Evolutionary conservation across 139 green algal genomes (phyloP), one percentile per base, ranked within the genome.

Genomic region (Volvox africanus): DNA sequence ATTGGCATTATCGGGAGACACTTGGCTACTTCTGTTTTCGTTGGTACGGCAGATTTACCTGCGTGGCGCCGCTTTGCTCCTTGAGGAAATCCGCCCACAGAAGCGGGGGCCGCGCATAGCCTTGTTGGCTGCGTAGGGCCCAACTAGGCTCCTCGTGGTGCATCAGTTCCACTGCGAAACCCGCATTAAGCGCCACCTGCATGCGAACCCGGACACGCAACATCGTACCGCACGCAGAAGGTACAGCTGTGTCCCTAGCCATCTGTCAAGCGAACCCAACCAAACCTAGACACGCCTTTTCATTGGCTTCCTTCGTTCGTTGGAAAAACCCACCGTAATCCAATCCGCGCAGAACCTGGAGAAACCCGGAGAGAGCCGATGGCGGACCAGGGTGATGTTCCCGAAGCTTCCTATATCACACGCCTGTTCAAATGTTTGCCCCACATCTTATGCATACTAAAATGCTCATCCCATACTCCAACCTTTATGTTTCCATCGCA

Each of bases 61-160:
- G 32, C 26, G 18, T 9, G 24, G 71, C 61, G 22, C 87, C 87
- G 87, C 87, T 91, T 30, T 32, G 32, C 18, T 22, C 13, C 19
- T 61, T 79, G 61, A 91, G 87, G 61, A 91, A 91, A 77, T 28
- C n/a, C 9, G n/a, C 26, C 87, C 87, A 91, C 24, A 91, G 87
- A 26, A 30, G 16, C 26, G 87, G 87, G 33, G 33, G 61, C 2
- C 76, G 61, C 9, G 12, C 16, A 22, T 91, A 91, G 30, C 76
- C 87, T 61, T 90, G 87, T 22, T 62, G 37, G 36, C 55, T 71
- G 36, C 32, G 85, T 14, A 91, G 87, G 17, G 87, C 75, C 13
- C 76, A 65, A 5, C 33, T 80, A 32, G 87, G 71, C 0, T 79
- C 50, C 76, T 91, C 87, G 61, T 91, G 87, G 20, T 65, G 82